Base-by-base conservation (phyloP, 2,329 filamentous ascomycete species). In the Cladophialophora bantiana region DNA sequence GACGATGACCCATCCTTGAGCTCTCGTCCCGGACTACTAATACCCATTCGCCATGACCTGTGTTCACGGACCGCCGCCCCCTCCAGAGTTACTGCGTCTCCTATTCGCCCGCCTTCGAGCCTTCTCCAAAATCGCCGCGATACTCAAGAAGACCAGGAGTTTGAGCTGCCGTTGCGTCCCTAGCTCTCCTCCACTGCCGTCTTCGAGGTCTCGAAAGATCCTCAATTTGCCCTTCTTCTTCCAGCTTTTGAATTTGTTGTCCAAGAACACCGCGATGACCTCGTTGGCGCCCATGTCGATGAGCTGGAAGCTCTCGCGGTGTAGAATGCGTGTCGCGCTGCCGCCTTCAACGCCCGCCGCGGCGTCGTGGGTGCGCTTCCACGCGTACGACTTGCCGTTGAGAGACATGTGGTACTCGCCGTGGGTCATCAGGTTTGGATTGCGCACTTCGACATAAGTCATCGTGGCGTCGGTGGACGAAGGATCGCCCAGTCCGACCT, bases 211-310 rank as follows among this genome's bases (percentile, higher is more conserved):
- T 4, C 20, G 31, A 12, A 55, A 42, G 40, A 64, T 53, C 26
- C 61, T 45, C 54, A 80, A 70, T 40, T 75, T 75, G 6, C 76
- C 77, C n/a, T 71, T 71, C 52, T 75, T 76, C 54, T 69, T 74
- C 12, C 72, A 71, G 50, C 75, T 75, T 62, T 73, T 72, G 18
- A 75, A 42, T 45, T 57, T 53, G 58, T 71, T 75, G 60, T 71
- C 73, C 12, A 73, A 74, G 56, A 78, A 78, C 1, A 77, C 72
- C 0, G 76, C 78, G 2, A 78, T 53, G 1, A 78, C 59, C 35
- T 73, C 70, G 7, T 71, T 68, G 2, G 67, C 75, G 7, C 68
- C 64, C 58, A 76, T 75, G 18, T 79, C 73, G 15, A 78, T 68
- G n/a, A 80, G 66, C 62, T 80, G 78, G 65, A 73, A 74, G 60